phyloP scores from a whole-genome alignment of 2,329 filamentous ascomycete genomes.

The Dothistroma septosporum region DNA sequence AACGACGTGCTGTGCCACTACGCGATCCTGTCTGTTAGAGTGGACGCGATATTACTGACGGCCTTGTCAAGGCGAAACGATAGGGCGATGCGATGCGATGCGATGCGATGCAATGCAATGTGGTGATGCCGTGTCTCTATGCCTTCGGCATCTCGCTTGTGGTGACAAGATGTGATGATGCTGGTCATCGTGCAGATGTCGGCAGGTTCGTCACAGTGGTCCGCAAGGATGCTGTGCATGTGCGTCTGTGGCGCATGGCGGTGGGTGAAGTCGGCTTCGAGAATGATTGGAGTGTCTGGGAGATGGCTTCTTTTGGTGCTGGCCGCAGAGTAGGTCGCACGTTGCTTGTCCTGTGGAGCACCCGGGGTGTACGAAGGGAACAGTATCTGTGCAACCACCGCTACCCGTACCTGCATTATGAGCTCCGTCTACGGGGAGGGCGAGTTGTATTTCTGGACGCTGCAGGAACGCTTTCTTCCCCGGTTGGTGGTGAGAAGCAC shows the following conservation, averaged over 20 bases:
- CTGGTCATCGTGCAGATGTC: not conserved
- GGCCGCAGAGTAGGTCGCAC: not conserved
- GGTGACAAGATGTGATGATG: not conserved
- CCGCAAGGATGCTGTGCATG: not conserved
- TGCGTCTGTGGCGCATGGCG: not conserved
- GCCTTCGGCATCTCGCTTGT: not conserved
- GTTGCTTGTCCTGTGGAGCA: not conserved
- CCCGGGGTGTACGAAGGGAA: not conserved
- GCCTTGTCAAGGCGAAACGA: not conserved
- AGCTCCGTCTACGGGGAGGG: not conserved
- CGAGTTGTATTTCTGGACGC: not conserved
- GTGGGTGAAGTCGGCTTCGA: not conserved
- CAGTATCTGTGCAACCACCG: not conserved
- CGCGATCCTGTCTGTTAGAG: too few relatives aligned
- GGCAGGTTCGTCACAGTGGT: not conserved
- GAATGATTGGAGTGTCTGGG: not conserved
- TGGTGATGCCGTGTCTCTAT: not conserved
- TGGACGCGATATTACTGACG: too few relatives aligned
- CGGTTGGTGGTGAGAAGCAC: constrained; percentile 5
- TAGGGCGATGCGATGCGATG: constrained; percentile 3
- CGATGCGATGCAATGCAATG: not conserved
- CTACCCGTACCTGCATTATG: not conserved
- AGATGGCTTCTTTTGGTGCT: not conserved
- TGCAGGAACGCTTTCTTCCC: constrained; percentile 2
- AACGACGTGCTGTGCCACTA: too few relatives aligned